Evolutionary conservation across 2,329 filamentous ascomycete genomes (phyloP), one percentile per base, ranked within the genome.

Genomic region (Xylariaceae sp.): DNA sequence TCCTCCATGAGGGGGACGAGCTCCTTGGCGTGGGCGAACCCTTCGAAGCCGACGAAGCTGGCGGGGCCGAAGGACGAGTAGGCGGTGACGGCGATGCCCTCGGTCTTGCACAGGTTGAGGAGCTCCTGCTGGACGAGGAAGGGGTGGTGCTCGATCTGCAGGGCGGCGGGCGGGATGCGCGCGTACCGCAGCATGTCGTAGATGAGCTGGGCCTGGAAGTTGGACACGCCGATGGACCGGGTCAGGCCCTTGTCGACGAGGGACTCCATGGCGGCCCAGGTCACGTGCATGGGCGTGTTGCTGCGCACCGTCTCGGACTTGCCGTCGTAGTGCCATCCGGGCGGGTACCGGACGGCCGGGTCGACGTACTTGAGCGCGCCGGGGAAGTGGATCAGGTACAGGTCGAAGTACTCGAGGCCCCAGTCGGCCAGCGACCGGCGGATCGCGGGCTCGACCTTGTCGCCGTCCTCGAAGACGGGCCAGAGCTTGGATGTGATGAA

Each of bases 401-500:
- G 78, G 63, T 94, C 88, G 63, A 94, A 89, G 73, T 94, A 94
- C 57, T 89, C 87, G 45, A 94, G 62, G 47, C 83, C 81, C 80
- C 85, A 90, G 71, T 90, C 85, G 51, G 78, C 75, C 46, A 89
- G 79, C 67, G 89, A 85, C 59, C 81, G 82, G 63, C 78, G 78
- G 64, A 71, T 75, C 59, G 92, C 88, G 42, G 81, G 80, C 65
- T 83, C 78, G 47, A 90, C 85, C 53, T 76, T 74, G 52, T 90
- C 81, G 53, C 73, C 73, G 56, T 90, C 83, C 71, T 94, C 87
- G 77, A 88, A 94, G 51, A 81, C 82, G 70, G 90, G 88, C 88
- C 88, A 94, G 42, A 95, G 82, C 73, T 94, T 95, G 65, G 83
- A 88, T 50, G 89, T 85, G 59, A 95, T 81, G 77, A 94, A 94